Evolutionary conservation across 169 alveolate species (phyloP).

Genomic region (Eimeria praecox): DNA sequence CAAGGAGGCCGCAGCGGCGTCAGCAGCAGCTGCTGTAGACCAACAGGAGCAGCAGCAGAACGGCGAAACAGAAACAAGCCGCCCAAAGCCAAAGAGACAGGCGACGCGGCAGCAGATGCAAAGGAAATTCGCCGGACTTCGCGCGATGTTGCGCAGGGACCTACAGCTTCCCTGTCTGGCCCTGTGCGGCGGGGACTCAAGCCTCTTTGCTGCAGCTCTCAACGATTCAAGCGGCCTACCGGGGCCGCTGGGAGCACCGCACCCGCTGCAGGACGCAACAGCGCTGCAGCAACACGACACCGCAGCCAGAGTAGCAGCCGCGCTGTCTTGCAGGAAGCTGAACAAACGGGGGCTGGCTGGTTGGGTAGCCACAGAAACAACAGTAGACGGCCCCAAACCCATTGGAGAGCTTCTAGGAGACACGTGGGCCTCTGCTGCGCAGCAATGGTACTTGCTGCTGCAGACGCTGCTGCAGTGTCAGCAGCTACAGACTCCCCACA

Average conservation of each 20-base stretch:
- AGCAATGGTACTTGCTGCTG: slow-evolving; percentile 78
- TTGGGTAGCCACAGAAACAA: background rate
- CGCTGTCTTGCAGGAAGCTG: background rate
- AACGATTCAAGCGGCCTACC: slow-evolving; percentile 79
- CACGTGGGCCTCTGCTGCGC: slow-evolving; percentile 76
- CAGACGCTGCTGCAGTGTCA: slow-evolving; percentile 73
- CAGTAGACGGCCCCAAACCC: background rate
- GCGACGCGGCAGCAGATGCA: slow-evolving; percentile 79
- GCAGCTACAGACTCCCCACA: slow-evolving; percentile 43
- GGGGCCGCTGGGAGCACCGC: slow-evolving; percentile 28
- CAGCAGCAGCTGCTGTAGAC: slow-evolving; percentile 22
- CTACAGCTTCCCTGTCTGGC: slow-evolving; percentile 71
- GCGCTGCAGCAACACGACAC: slow-evolving; percentile 68
- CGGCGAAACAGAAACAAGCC: background rate
- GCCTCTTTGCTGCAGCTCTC: slow-evolving; percentile 64
- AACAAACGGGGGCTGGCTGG: background rate
- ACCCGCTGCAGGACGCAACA: slow-evolving; percentile 77
- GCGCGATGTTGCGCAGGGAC: slow-evolving; percentile 18
- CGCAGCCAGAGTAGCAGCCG: slow-evolving; percentile 50
- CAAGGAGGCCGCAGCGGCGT: slow-evolving; percentile 54
- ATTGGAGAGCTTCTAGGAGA: slow-evolving; percentile 57
- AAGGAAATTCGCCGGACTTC: slow-evolving; percentile 36
- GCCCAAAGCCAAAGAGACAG: background rate
- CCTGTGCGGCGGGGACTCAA: slow-evolving; percentile 27
- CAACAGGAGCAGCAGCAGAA: slow-evolving; percentile 37